Conservation (phyloP, 2,329 filamentous ascomycete species). For the Cytospora paraplurivora region DNA sequence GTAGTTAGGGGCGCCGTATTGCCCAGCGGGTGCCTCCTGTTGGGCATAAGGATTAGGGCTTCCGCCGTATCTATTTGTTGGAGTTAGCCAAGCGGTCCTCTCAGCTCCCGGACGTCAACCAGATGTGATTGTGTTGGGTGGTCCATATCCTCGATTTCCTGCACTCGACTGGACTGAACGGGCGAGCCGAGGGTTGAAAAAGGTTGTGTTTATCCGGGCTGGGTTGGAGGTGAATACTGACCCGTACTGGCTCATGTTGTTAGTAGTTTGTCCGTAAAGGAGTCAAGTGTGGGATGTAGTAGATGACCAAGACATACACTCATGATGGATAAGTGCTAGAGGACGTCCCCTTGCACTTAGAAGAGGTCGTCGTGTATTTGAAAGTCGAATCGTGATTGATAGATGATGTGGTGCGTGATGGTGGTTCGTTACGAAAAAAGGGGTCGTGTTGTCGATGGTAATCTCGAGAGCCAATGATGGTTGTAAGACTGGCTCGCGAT, state of each 20-base stretch:
- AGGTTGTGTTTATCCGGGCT: background rate
- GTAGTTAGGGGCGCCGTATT: slow-evolving; percentile 39
- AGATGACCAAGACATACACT: slow-evolving; percentile 49
- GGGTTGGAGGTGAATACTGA: slow-evolving; percentile 42
- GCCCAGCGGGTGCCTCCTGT: slow-evolving; percentile 42
- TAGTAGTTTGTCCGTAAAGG: slow-evolving; percentile 32
- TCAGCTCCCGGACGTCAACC: background rate
- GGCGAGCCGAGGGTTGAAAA: background rate
- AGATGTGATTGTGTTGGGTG: background rate
- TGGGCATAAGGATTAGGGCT: slow-evolving; percentile 62
- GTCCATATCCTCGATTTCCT: background rate
- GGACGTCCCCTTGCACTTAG: slow-evolving; percentile 14
- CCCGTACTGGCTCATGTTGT: slow-evolving; percentile 56
- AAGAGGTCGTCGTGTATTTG: background rate
- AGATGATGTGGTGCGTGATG: background rate
- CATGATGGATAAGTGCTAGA: slow-evolving; percentile 41
- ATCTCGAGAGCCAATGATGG: background rate
- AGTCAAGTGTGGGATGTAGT: slow-evolving; percentile 3
- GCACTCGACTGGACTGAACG: background rate
- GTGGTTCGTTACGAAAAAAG: slow-evolving; percentile 2
- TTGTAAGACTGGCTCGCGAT: background rate
- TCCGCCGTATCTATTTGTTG: slow-evolving; percentile 53
- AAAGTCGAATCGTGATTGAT: background rate
- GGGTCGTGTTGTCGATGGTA: slow-evolving; percentile 3
- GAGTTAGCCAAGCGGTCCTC: slow-evolving; percentile 36